A percentile compares a stretch with the other conserved stretches of the same genome.
Evolutionary conservation across 305 asterid genomes (phyloP).

Genomic region (Withania somnifera): DNA sequence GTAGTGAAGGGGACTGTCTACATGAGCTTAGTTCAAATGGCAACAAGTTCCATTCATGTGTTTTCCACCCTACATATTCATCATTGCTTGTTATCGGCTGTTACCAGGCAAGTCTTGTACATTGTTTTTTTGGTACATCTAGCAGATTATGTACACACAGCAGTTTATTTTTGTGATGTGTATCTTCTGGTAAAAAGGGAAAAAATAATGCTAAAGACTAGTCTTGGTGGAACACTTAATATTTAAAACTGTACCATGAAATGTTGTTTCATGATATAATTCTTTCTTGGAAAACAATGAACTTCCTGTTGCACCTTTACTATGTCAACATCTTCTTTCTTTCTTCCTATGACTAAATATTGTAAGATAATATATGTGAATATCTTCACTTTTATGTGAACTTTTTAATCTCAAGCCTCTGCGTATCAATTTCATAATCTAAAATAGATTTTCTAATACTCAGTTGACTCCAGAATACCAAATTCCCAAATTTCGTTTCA

Average conservation of each 20-base stretch:
- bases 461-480: too few relatives aligned
- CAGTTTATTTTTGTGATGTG: neutral
- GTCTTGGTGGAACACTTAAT: neutral
- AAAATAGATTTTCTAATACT: too few relatives aligned
- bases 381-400: neutral
- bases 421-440: too few relatives aligned
- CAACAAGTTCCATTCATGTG: constrained; percentile 81
- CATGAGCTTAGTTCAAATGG: constrained; percentile 88
- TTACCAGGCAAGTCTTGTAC: constrained; percentile 59
- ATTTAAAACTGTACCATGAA: neutral
- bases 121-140: neutral
- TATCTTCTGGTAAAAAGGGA: neutral
- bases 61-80: constrained; percentile 79
- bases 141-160: neutral
- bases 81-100: constrained; percentile 86
- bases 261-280: neutral
- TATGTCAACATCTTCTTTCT: neutral
- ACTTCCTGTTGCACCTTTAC: neutral
- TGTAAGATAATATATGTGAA: too few relatives aligned
- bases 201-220: neutral
- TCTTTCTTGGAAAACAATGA: neutral
- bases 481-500: too few relatives aligned
- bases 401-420: neutral
- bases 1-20: constrained; percentile 74
- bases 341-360: neutral